Conservation (phyloP, 768 basidiomycete genomes). For the Boletus fagicola region DNA sequence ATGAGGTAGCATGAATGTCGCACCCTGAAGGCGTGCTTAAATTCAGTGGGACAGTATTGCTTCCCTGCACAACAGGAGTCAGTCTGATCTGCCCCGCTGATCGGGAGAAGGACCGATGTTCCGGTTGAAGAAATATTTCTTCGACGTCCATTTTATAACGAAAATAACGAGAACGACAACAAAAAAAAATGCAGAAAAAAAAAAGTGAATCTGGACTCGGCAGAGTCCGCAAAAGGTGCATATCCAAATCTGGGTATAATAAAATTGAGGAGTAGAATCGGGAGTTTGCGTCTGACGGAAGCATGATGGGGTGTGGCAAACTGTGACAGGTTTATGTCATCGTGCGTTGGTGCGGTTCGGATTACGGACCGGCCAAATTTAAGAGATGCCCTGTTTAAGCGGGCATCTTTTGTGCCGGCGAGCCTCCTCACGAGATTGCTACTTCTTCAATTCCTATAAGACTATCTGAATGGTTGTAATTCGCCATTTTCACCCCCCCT, state of each 20-base stretch:
- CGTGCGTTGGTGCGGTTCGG: slow-evolving; percentile 26
- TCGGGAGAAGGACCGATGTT: slow-evolving; percentile 31
- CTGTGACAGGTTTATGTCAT: slow-evolving; percentile 31
- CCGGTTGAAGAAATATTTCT: slow-evolving; percentile 17
- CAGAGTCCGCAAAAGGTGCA: slow-evolving; percentile 9
- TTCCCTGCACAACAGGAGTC: slow-evolving; percentile 1
- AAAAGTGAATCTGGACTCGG: slow-evolving; percentile 11
- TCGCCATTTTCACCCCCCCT: slow-evolving; percentile 24
- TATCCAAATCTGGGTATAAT: slow-evolving; percentile 24
- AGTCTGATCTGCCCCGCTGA: slow-evolving; percentile 30
- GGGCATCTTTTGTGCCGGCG: slow-evolving; percentile 27
- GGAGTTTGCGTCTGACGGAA: slow-evolving; percentile 24
- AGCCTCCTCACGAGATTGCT: slow-evolving; percentile 36
- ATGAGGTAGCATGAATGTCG: slow-evolving; percentile 31
- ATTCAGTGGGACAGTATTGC: slow-evolving; percentile 13
- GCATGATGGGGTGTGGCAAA: slow-evolving; percentile 16
- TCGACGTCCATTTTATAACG: background rate
- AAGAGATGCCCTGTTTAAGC: slow-evolving; percentile 22
- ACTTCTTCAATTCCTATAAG: slow-evolving; percentile 35
- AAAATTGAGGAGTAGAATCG: slow-evolving; percentile 26
- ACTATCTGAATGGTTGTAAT: slow-evolving; percentile 25
- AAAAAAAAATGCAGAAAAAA: slow-evolving; percentile 14
- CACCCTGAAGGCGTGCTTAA: slow-evolving; percentile 18
- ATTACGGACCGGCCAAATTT: slow-evolving; percentile 33
- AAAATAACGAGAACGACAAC: slow-evolving; percentile 2